phyloP scores from a whole-genome alignment of 306 rosid genomes.

The Cucurbita pepo region DNA sequence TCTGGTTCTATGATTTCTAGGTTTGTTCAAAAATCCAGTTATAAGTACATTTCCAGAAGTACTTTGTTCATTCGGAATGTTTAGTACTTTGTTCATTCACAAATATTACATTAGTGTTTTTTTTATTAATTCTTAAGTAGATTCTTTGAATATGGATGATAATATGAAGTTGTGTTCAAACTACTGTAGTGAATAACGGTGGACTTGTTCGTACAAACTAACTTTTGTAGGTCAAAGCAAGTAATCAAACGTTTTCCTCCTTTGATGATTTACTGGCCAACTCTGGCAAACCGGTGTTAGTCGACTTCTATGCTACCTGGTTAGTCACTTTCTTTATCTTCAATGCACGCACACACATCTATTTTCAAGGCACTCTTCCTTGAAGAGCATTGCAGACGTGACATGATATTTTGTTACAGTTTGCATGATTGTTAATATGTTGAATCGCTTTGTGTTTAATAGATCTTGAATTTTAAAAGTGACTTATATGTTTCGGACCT shows the following conservation, averaged over 20 bases:
- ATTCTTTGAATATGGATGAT: neutral
- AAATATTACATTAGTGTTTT: neutral
- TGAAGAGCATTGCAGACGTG: neutral
- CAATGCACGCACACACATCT: neutral
- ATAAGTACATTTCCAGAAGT: neutral
- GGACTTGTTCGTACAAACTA: neutral
- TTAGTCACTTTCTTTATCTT: conserved; percentile 10
- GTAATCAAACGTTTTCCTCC: conserved; percentile 64
- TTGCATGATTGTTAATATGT: neutral
- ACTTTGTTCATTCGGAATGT: neutral
- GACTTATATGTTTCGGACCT: neutral
- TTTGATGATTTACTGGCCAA: conserved; percentile 69
- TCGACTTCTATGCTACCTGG: conserved; percentile 99
- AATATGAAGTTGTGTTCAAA: neutral
- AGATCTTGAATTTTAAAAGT: neutral
- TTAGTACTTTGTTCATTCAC: neutral
- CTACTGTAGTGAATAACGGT: neutral
- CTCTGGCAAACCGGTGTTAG: conserved; percentile 67
- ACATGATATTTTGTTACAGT: neutral
- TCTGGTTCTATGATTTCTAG: neutral
- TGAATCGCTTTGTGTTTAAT: neutral
- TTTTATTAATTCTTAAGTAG: neutral
- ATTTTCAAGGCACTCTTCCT: neutral
- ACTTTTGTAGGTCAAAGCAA: conserved; percentile 56
- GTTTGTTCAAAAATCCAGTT: neutral